These are phyloP conservation scores for Bisporella sp. DNA, from an alignment of 2,329 filamentous ascomycete species.

Conservation along the genomic window DNA sequence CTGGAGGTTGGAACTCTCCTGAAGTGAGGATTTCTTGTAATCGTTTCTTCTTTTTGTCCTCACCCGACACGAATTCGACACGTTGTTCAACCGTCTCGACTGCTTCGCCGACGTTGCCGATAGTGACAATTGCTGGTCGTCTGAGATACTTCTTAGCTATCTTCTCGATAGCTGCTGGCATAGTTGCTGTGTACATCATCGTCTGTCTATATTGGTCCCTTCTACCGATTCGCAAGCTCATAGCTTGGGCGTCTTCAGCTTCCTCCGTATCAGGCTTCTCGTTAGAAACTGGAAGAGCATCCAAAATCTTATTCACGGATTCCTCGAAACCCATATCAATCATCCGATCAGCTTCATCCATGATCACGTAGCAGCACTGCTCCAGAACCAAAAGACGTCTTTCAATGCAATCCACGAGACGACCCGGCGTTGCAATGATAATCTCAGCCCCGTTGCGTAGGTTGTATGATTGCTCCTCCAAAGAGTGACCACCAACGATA, in stretches of 20 bases:
- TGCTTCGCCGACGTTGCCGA: conserved; percentile 89
- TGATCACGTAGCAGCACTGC: conserved; percentile 98
- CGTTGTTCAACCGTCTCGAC: conserved; percentile 97
- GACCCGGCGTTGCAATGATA: conserved; percentile 95
- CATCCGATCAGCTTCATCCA: conserved; percentile 99
- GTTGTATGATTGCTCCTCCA: conserved; percentile 89
- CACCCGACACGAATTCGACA: conserved; percentile 82
- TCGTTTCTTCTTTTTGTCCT: conserved; percentile 95
- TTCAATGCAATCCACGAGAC: conserved; percentile 95
- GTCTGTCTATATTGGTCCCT: conserved; percentile 86
- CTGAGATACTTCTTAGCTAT: conserved; percentile 97
- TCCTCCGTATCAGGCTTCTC: conserved; percentile 93
- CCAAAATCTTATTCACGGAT: conserved; percentile 93
- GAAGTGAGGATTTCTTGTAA: conserved; percentile 83
- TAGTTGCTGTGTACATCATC: conserved; percentile 99
- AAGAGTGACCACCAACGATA: conserved; percentile 93
- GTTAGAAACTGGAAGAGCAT: conserved; percentile 85
- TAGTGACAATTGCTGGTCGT: conserved; percentile 86
- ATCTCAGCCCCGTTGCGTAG: conserved; percentile 92
- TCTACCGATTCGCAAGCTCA: conserved; percentile 71
- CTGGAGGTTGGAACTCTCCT: conserved; percentile 74
- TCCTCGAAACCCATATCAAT: conserved; percentile 98
- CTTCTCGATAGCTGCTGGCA: conserved; percentile 85
- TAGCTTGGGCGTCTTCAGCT: conserved; percentile 78
- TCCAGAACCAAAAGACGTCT: conserved; percentile 81